phyloP scores from a whole-genome alignment of 2,329 filamentous ascomycete genomes.

The Microdochium nivale region DNA sequence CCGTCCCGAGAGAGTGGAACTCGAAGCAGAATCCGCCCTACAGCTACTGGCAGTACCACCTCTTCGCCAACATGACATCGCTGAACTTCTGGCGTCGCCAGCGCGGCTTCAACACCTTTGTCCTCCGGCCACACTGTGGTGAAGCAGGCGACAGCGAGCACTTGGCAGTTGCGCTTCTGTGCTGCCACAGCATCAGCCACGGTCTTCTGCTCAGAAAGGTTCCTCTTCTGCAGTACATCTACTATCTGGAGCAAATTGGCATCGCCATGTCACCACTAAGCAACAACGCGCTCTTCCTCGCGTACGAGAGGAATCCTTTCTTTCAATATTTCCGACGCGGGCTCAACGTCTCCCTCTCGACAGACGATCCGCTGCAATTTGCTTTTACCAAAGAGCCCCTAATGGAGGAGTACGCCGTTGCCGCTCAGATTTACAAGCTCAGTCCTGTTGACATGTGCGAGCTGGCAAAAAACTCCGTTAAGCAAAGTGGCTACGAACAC shows the following conservation, averaged over 20 bases:
- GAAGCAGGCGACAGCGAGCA: constrained; percentile 97
- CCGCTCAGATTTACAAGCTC: constrained; percentile 96
- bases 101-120: constrained; percentile 91
- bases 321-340: constrained; percentile 92
- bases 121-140: constrained; percentile 87
- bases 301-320: constrained; percentile 95
- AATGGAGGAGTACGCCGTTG: constrained; percentile 96
- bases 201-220: constrained; percentile 89
- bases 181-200: constrained; percentile 95
- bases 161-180: constrained; percentile 81
- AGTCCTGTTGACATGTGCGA: constrained; percentile 98
- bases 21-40: constrained; percentile 95
- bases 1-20: constrained; percentile 79
- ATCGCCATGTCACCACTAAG: constrained; percentile 99
- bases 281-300: constrained; percentile 93
- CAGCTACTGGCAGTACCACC: constrained; percentile 98
- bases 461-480: constrained; percentile 89
- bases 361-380: constrained; percentile 94
- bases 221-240: constrained; percentile 89
- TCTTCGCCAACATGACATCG: constrained; percentile 89
- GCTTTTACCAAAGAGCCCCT: constrained; percentile 97
- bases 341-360: constrained; percentile 90
- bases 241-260: constrained; percentile 95
- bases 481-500: constrained; percentile 88
- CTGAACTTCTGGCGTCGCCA: constrained; percentile 87